A percentile compares a stretch with the other conserved stretches of the same genome.
These are phyloP conservation scores for Populus tremula DNA, from an alignment of 345 rosid species.

Conservation along the genomic window DNA sequence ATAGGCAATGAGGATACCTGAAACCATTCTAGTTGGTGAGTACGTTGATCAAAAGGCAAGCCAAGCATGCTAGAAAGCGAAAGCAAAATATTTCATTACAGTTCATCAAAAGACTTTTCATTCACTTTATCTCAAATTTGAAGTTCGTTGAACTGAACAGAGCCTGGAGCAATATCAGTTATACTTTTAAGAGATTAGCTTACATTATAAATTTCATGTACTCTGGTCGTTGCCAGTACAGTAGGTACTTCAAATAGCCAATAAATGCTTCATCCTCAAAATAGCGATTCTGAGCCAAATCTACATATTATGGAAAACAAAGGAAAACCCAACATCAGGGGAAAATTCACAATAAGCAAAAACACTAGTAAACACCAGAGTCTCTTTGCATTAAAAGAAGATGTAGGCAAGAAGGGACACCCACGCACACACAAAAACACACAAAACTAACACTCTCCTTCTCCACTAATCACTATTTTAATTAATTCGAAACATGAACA, in stretches of 20 bases:
- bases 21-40: conserved; percentile 27
- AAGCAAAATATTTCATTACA: neutral
- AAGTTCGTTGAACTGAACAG: neutral
- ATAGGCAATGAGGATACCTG: conserved; percentile 98
- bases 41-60: conserved; percentile 5
- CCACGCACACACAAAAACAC: neutral
- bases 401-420: neutral
- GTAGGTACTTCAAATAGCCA: conserved; percentile 94
- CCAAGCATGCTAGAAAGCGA: neutral
- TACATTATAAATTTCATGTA: conserved; percentile 87
- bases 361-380: neutral
- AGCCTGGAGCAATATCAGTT: conserved; percentile 1
- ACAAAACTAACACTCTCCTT: neutral
- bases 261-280: conserved; percentile 96
- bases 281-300: conserved; percentile 98
- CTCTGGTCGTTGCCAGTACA: conserved; percentile 94
- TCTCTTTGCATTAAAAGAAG: neutral
- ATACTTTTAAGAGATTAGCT: conserved; percentile 26
- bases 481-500: neutral
- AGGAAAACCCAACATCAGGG: conserved; percentile 13
- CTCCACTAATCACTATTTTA: neutral
- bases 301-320: conserved; percentile 35
- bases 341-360: neutral
- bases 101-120: neutral
- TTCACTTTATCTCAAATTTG: neutral